A percentile compares a stretch with the other conserved stretches of the same genome.
phyloP scores from a whole-genome alignment of 2,329 filamentous ascomycete genomes.

The Epichloe coenophiala region DNA sequence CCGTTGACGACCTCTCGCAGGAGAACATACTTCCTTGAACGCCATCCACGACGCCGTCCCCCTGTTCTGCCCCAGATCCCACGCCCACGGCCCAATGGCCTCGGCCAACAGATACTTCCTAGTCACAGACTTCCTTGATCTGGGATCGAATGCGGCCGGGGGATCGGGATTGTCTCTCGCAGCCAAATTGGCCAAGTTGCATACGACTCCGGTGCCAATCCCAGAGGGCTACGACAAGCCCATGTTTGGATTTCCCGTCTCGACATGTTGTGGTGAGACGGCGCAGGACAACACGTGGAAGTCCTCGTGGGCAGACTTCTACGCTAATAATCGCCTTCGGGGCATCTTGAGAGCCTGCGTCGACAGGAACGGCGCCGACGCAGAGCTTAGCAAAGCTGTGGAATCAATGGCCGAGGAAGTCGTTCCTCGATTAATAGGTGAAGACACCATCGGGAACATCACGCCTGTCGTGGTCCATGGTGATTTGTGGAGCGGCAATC shows the following conservation, averaged over 20 bases:
- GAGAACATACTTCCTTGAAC: conserved; percentile 74
- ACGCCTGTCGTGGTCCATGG: conserved; percentile 77
- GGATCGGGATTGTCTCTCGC: conserved; percentile 49
- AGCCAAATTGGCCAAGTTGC: conserved; percentile 63
- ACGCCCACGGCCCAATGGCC: conserved; percentile 53
- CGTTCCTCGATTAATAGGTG: conserved; percentile 63
- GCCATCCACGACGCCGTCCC: conserved; percentile 62
- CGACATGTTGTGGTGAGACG: conserved; percentile 79
- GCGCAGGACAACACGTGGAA: conserved; percentile 66
- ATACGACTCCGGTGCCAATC: conserved; percentile 39
- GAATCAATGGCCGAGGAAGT: conserved; percentile 50
- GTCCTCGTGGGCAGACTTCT: conserved; percentile 73
- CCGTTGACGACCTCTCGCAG: conserved; percentile 21
- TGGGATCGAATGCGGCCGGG: conserved; percentile 30
- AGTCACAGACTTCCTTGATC: conserved; percentile 69
- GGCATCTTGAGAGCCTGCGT: conserved; percentile 47
- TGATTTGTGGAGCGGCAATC: conserved; percentile 88
- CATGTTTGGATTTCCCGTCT: conserved; percentile 70
- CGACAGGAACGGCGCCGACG: conserved; percentile 49
- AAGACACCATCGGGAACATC: conserved; percentile 47
- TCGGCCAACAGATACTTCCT: conserved; percentile 41
- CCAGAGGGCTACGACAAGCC: conserved; percentile 44
- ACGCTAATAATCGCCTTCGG: conserved; percentile 59
- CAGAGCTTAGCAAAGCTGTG: conserved; percentile 47
- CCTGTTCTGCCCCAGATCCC: conserved; percentile 61